Percentiles rank a stretch among this genome's conserved stretches.
phyloP scores from a whole-genome alignment of 306 rosid species.

The Astragalus glycyphyllos region DNA sequence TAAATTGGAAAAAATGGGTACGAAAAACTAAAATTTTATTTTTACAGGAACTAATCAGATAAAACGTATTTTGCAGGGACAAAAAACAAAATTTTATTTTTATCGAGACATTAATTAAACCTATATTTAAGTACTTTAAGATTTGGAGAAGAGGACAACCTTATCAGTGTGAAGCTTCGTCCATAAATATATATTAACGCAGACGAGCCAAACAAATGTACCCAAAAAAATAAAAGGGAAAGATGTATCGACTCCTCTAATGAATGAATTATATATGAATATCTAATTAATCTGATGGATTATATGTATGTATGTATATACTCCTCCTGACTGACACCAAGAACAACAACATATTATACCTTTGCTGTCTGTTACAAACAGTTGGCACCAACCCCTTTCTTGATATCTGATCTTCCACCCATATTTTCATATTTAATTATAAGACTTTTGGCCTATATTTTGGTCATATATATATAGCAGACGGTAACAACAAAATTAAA shows the following conservation, averaged over 20 bases:
- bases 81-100: too few relatives aligned
- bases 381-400: conserved; percentile 22
- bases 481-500: conserved; percentile 44
- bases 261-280: too few relatives aligned
- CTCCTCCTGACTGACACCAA: conserved; percentile 26
- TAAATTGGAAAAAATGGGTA: too few relatives aligned
- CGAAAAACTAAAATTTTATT: too few relatives aligned
- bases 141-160: conserved; percentile 11
- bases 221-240: background rate
- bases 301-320: background rate
- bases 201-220: conserved; percentile 3
- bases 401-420: conserved; percentile 24
- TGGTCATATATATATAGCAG: conserved; percentile 46
- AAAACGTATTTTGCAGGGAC: too few relatives aligned
- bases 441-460: conserved; percentile 27
- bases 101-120: too few relatives aligned
- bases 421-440: background rate
- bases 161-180: conserved; percentile 29
- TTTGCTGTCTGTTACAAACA: conserved; percentile 11
- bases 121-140: too few relatives aligned
- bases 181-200: background rate
- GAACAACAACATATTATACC: background rate
- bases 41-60: too few relatives aligned
- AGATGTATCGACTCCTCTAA: background rate
- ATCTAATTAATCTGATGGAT: background rate